Base-by-base conservation (phyloP, 2,329 filamentous ascomycete species). In the Penicillium olsonii region DNA sequence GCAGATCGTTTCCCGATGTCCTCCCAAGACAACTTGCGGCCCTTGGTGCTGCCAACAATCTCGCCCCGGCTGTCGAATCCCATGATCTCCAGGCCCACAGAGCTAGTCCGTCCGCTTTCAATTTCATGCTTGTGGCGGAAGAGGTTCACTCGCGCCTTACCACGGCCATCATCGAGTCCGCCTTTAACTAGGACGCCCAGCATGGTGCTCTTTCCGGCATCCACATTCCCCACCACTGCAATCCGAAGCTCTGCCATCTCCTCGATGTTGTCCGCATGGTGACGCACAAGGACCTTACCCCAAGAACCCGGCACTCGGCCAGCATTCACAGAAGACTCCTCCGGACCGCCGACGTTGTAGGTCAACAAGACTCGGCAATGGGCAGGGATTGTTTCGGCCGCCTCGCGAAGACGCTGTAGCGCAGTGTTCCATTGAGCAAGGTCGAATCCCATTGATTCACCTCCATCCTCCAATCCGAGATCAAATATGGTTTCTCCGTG, bases 41-140 rank as follows among this genome's bases (percentile, higher is more conserved):
- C 92, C 2, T 92, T 88, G 50, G 87, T 87, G 33, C 89, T 92
- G 14, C 85, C 83, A 14, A 97, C 82, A 22, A 96, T 87, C 20
- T 92, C 84, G 22, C 94, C 92, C 47, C 82, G 81, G 42, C 87
- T 90, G 70, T 97, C 91, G 62, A 96, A 99, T 2, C 94, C 94
- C 87, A 97, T 91, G 54, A 97, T 97, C 71, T 99, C 94, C 92
- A 97, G 95, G 35, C 94, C 92, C 0, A 99, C 94, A 0, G 92
- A 96, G 67, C 90, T 96, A 9, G 94, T 99, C 57, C 94, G 83
- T 1, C 94, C 94, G 39, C 89, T 94, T 72, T 99, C 94, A 34
- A 97, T 88, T 73, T 99, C 94, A 66, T 99, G 94, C 73, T 99
- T 97, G 72, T 99, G 94, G 14, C 94, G 84, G 74, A 99, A 99